Evolutionary conservation across 495 filamentous ascomycete species (phyloP), one percentile per base, ranked within the genome.

Genomic region (Podospora sp.): DNA sequence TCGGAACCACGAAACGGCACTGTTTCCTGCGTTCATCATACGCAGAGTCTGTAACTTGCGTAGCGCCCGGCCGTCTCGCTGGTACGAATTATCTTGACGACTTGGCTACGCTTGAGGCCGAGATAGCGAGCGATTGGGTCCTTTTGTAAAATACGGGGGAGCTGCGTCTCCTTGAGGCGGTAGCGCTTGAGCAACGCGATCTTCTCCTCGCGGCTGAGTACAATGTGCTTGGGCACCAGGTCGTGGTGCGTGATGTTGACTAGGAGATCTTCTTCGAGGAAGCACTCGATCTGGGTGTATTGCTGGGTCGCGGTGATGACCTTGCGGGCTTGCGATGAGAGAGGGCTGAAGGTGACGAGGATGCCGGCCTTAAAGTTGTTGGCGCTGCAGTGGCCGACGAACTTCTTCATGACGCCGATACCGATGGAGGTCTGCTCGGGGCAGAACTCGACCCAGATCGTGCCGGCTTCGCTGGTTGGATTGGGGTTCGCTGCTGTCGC

Each of bases 231-330:
- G 29, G 95, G 95, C 20, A 99, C 95, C 18, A 99, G 87, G 80
- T 98, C 93, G 81, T 99, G 95, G 74, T 93, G 92, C 25, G 94
- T 98, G 78, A 99, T 99, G 79, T 99, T 99, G 75, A 98, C 93
- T 55, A 99, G 85, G 73, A 99, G 80, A 80, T 99, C 94, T 80
- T 93, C 89, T 81, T 99, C 96, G 66, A 93, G 84, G 85, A 98
- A 99, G 71, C 91, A 90, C 83, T 99, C 95, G 73, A 97, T 91
- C 72, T 91, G 87, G 49, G 84, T 86, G 78, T 91, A 86, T 72
- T 86, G 80, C 69, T 88, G 84, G 49, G 87, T 86, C 16, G 84
- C 85, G 22, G 90, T 88, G 69, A 96, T 88, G 71, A 92, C 87
- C 78, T 92, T 94, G 73, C 96, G 85, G 49, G 93, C 95, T 26